Evolutionary conservation across 768 basidiomycete genomes (phyloP).

Genomic region (Suillus fuscotomentosus): DNA sequence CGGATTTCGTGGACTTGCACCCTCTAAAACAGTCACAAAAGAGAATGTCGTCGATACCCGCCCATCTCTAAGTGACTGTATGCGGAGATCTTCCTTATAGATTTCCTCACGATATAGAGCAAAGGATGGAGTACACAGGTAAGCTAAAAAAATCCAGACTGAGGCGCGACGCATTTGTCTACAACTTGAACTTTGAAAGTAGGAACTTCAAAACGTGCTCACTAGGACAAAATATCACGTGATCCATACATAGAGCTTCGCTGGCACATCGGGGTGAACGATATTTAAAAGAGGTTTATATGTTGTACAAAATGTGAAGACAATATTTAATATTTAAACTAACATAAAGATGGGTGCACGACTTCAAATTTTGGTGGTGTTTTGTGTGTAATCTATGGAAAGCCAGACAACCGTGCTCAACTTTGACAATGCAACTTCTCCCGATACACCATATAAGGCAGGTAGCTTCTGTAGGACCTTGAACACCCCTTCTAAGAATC

Average conservation of each 20-base stretch:
- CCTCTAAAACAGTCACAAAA: slow-evolving; percentile 64
- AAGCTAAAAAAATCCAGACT: not conserved
- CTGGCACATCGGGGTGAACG: too few species aligned
- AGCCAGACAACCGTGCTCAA: not conserved
- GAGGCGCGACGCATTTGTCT: not conserved
- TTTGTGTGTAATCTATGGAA: too few species aligned
- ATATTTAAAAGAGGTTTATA: too few species aligned
- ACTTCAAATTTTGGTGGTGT: too few species aligned
- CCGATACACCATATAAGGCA: not conserved
- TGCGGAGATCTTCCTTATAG: slow-evolving; percentile 49
- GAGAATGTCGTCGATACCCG: slow-evolving; percentile 79
- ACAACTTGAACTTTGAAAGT: not conserved
- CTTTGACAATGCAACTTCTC: not conserved
- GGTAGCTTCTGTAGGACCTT: not conserved
- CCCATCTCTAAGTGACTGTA: slow-evolving; percentile 75
- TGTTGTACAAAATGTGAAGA: too few species aligned
- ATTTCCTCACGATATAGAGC: slow-evolving; percentile 20
- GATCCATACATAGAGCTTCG: not conserved
- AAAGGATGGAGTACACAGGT: not conserved
- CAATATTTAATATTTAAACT: too few species aligned
- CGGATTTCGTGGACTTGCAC: slow-evolving; percentile 57
- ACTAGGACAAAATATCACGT: not conserved
- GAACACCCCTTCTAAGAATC: too few species aligned
- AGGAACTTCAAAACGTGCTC: not conserved
- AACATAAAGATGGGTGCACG: too few species aligned